Evolutionary conservation across 139 green algal species (phyloP).

Genomic region (Haematococcus lacustris): DNA sequence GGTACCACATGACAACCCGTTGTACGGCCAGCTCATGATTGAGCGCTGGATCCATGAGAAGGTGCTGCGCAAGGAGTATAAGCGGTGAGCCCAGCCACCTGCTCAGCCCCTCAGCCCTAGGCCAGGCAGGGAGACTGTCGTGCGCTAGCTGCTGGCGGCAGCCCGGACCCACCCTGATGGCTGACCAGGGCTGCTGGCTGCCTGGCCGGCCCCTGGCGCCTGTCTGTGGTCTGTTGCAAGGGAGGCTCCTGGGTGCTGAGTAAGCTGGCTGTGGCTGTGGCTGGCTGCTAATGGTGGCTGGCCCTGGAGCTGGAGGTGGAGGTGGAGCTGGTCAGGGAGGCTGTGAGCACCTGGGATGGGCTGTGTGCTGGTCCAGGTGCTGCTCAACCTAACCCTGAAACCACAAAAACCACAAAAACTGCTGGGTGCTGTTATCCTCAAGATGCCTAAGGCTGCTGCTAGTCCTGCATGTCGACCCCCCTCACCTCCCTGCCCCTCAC

Average conservation of each 20-base stretch:
- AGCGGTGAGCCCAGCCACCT: background rate
- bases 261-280: no score
- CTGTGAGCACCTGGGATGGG: no score
- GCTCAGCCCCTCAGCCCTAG: background rate
- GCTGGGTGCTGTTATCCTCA: background rate
- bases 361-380: background rate
- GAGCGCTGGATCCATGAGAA: constrained; percentile 17
- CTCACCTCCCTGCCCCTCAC: no score
- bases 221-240: background rate
- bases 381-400: background rate
- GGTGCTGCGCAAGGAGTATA: constrained; percentile 2
- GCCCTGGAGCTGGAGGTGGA: no score
- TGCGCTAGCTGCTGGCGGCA: background rate
- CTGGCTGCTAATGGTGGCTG: no score
- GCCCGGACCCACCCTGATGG: background rate
- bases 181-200: background rate
- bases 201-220: background rate
- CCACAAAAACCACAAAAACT: background rate
- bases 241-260: background rate
- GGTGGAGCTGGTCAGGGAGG: no score
- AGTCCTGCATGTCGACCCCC: background rate
- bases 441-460: background rate
- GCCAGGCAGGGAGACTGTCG: background rate
- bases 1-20: constrained; percentile 46
- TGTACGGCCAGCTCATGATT: constrained; percentile 19